A percentile compares a stretch with the other conserved stretches of the same genome.
Conservation (phyloP, 129 eudicot genomes). For the Apium graveolens region DNA sequence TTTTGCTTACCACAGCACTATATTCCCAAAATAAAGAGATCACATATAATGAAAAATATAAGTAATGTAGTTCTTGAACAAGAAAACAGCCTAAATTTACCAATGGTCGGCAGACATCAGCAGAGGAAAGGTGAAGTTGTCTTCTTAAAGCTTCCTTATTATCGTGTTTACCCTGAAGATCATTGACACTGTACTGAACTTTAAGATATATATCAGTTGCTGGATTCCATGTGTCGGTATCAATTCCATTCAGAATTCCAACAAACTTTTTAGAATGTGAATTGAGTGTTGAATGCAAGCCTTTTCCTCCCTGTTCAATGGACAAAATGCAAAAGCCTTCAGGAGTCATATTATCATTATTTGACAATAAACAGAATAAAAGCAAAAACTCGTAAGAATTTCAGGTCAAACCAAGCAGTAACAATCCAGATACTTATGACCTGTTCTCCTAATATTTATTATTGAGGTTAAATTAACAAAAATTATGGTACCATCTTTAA, state of each 20-base stretch:
- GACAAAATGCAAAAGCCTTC: neutral
- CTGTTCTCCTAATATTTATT: neutral
- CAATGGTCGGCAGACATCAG: conserved; percentile 59
- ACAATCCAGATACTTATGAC: neutral
- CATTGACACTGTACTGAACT: conserved; percentile 61
- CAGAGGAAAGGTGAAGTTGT: conserved; percentile 56
- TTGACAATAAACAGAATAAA: neutral
- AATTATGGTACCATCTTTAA: neutral
- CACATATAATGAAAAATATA: neutral
- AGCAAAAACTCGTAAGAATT: neutral
- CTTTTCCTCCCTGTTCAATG: conserved; percentile 74
- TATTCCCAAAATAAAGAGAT: neutral
- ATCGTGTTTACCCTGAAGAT: conserved; percentile 67
- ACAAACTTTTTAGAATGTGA: conserved; percentile 85
- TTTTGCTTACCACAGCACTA: neutral
- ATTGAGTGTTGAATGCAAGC: conserved; percentile 75
- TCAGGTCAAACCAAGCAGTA: neutral
- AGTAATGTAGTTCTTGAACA: neutral
- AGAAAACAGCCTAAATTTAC: conserved; percentile 25
- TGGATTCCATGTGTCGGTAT: conserved; percentile 94
- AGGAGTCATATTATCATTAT: neutral
- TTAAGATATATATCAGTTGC: conserved; percentile 72
- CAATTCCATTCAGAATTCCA: conserved; percentile 94
- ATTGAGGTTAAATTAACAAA: neutral
- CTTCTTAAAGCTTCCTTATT: conserved; percentile 75